Conservation (phyloP, 345 rosid species). For the Euphorbia tirucalli region DNA sequence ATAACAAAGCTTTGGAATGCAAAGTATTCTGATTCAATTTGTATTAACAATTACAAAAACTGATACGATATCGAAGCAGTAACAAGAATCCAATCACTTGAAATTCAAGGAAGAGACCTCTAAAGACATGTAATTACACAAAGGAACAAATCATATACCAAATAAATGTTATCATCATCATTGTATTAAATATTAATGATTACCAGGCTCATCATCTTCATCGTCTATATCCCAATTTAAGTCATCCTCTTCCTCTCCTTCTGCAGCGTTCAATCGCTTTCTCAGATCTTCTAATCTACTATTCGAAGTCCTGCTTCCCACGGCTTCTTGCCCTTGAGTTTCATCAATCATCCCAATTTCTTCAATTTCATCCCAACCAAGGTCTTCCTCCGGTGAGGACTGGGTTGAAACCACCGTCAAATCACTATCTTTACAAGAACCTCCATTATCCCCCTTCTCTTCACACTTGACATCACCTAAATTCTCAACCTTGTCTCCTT, state of each 20-base stretch:
- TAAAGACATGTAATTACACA: slow-evolving; percentile 5
- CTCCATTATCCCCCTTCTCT: slow-evolving; percentile 32
- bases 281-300: slow-evolving; percentile 47
- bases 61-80: slow-evolving; percentile 5
- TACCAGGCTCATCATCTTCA: slow-evolving; percentile 35
- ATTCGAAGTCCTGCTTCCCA: slow-evolving; percentile 5
- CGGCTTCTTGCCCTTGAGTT: slow-evolving; percentile 26
- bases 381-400: slow-evolving; percentile 53
- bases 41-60: slow-evolving; percentile 6
- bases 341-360: slow-evolving; percentile 50
- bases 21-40: not conserved
- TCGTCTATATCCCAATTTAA: slow-evolving; percentile 88
- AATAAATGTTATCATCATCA: not conserved
- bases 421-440: slow-evolving; percentile 57
- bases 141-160: not conserved
- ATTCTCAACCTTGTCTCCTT: slow-evolving; percentile 2
- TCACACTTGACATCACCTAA: slow-evolving; percentile 3
- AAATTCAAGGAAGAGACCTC: not conserved
- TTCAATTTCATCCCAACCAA: slow-evolving; percentile 85
- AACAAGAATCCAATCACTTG: slow-evolving; percentile 16
- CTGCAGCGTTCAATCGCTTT: slow-evolving; percentile 44
- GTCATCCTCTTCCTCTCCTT: slow-evolving; percentile 73
- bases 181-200: slow-evolving; percentile 3
- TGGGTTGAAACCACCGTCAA: slow-evolving; percentile 62
- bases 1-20: not conserved